phyloP scores from a whole-genome alignment of 768 basidiomycete species.

The Brasilioporus rufonigricans region DNA sequence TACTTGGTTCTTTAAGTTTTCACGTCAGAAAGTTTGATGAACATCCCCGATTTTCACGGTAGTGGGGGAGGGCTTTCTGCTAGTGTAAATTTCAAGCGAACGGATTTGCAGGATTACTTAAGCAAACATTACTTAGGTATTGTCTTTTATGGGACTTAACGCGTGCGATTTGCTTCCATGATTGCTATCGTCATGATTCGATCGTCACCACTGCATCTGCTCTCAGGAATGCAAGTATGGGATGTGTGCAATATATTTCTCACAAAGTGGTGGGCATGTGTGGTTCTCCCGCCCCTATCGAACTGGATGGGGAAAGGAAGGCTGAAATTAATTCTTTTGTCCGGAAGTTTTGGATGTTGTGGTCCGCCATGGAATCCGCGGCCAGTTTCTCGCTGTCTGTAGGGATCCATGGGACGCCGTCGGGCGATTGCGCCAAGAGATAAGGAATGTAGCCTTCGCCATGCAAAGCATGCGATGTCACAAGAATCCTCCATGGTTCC shows the following conservation, averaged over 20 bases:
- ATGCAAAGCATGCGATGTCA: no score
- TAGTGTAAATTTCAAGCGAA: no score
- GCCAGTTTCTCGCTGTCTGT: background rate
- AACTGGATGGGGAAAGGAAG: background rate
- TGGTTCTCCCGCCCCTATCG: background rate
- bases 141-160: no score
- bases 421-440: background rate
- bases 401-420: background rate
- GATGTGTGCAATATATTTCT: no score
- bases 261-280: background rate
- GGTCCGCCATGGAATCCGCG: background rate
- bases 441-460: background rate
- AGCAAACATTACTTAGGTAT: no score
- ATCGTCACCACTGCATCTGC: background rate
- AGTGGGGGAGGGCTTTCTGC: no score
- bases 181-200: no score
- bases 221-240: background rate
- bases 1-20: background rate
- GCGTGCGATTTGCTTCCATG: no score
- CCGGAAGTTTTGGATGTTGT: background rate
- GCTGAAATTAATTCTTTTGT: background rate
- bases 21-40: background rate
- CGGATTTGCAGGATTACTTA: no score
- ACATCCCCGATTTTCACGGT: no score
- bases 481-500: no score